A percentile compares a stretch with the other conserved stretches of the same genome.
These are phyloP conservation scores for Alternaria sp. DNA, from an alignment of 2,329 filamentous ascomycete genomes.

Conservation along the genomic window DNA sequence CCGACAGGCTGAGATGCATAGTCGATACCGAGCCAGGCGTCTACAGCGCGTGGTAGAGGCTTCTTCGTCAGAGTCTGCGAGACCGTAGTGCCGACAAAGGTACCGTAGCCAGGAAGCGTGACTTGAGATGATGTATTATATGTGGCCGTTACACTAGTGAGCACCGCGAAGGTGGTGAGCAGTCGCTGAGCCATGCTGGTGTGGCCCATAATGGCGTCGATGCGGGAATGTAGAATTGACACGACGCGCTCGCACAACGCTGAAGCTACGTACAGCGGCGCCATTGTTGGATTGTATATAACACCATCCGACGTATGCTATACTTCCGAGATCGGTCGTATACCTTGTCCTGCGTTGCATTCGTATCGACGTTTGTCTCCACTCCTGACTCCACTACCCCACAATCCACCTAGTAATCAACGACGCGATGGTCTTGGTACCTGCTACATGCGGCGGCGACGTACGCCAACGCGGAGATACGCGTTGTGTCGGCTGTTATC, in stretches of 20 bases:
- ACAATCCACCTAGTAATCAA: not conserved
- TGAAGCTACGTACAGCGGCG: not conserved
- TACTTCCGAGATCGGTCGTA: constrained; percentile 5
- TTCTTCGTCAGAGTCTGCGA: constrained; percentile 46
- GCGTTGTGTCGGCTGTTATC: not conserved
- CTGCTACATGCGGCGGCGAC: constrained; percentile 3
- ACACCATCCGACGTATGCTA: not conserved
- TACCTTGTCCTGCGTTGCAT: not conserved
- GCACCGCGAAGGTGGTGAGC: constrained; percentile 1
- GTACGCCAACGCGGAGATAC: not conserved
- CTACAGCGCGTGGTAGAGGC: constrained; percentile 44
- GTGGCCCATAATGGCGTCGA: constrained; percentile 7
- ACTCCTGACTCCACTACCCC: not conserved
- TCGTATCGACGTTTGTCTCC: not conserved
- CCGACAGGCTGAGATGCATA: constrained; percentile 50
- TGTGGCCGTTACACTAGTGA: too few species aligned
- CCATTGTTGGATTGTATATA: not conserved
- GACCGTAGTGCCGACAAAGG: constrained; percentile 47
- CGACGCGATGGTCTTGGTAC: constrained; percentile 1
- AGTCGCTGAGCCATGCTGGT: not conserved
- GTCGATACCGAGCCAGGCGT: constrained; percentile 58
- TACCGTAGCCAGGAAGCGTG: constrained; percentile 47
- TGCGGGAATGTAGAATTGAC: not conserved
- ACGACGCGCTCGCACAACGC: not conserved
- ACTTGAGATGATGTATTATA: constrained; percentile 14